Conservation (phyloP, 1,139 yeast species). For the Meyerozyma sp. region DNA sequence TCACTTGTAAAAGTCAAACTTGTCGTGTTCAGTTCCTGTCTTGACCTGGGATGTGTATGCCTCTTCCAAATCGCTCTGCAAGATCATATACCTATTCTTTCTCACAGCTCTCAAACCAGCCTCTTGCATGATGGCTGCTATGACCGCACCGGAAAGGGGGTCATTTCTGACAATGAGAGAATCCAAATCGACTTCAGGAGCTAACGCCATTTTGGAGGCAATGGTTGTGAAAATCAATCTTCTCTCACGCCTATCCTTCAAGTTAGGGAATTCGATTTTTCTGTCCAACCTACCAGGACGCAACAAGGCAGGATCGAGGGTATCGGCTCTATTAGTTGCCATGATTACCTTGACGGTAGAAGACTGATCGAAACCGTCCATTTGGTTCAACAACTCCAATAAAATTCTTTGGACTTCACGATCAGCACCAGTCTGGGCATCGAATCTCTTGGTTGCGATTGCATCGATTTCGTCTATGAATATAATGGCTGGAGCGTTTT, state of each 20-base stretch:
- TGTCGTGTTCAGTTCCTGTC: slow-evolving; percentile 91
- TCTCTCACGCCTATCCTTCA: slow-evolving; percentile 96
- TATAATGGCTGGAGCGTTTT: slow-evolving; percentile 93
- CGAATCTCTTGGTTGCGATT: slow-evolving; percentile 97
- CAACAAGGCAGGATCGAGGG: slow-evolving; percentile 92
- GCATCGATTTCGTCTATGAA: slow-evolving; percentile 98
- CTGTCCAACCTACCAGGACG: slow-evolving; percentile 99
- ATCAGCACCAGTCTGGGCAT: slow-evolving; percentile 99
- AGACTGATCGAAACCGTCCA: slow-evolving; percentile 98
- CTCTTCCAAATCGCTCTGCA: slow-evolving; percentile 94
- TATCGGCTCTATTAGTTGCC: slow-evolving; percentile 99
- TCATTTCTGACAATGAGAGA: slow-evolving; percentile 92
- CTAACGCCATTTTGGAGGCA: slow-evolving; percentile 95
- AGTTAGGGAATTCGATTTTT: slow-evolving; percentile 93
- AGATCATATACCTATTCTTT: slow-evolving; percentile 92
- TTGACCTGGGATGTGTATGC: slow-evolving; percentile 96
- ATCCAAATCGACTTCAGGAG: slow-evolving; percentile 96
- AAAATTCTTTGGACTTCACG: slow-evolving; percentile 98
- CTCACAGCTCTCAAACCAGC: slow-evolving; percentile 98
- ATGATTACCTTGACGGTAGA: slow-evolving; percentile 95
- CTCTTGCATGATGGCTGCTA: slow-evolving; percentile 99
- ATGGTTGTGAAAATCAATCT: slow-evolving; percentile 92
- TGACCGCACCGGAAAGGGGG: slow-evolving; percentile 94
- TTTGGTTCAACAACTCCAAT: slow-evolving; percentile 92
- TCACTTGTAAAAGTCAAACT: slow-evolving; percentile 93